phyloP scores from a whole-genome alignment of 2,329 filamentous ascomycete genomes.

The Apiospora sp. region DNA sequence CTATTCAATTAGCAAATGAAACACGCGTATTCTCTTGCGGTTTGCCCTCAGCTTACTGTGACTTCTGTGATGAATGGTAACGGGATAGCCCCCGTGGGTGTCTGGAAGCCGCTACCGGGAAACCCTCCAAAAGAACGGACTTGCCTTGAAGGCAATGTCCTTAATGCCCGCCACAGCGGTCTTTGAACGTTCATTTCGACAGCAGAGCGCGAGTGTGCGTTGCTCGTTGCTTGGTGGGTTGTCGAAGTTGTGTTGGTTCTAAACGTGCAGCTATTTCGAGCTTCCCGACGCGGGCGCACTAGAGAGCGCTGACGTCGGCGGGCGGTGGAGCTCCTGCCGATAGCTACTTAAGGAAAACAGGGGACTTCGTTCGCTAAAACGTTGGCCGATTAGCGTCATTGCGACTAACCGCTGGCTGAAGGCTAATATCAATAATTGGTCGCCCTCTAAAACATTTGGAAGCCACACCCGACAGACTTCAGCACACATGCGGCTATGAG shows the following conservation, averaged over 20 bases:
- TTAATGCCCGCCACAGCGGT: slow-evolving; percentile 45
- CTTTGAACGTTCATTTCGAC: slow-evolving; percentile 47
- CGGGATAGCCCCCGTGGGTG: slow-evolving; percentile 51
- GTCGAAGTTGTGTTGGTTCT: slow-evolving; percentile 10
- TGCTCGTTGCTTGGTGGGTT: not conserved
- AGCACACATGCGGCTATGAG: slow-evolving; percentile 42
- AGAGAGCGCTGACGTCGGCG: slow-evolving; percentile 13
- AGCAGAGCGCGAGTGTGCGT: not conserved
- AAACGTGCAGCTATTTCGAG: slow-evolving; percentile 16
- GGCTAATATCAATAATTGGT: not conserved
- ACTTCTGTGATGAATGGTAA: slow-evolving; percentile 68
- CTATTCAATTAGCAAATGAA: slow-evolving; percentile 53
- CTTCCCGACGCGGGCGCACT: slow-evolving; percentile 11
- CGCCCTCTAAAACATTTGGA: not conserved
- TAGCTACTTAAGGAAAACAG: not conserved
- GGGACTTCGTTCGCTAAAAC: slow-evolving; percentile 1
- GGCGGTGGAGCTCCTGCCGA: slow-evolving; percentile 19
- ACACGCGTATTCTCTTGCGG: slow-evolving; percentile 25
- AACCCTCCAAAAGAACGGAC: slow-evolving; percentile 54
- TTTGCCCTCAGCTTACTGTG: slow-evolving; percentile 48
- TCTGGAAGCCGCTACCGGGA: slow-evolving; percentile 44
- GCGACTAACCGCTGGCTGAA: not conserved
- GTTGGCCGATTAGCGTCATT: not conserved
- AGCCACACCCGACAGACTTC: slow-evolving; percentile 8
- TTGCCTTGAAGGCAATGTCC: slow-evolving; percentile 44